Base-by-base conservation (phyloP, 257 asterid genomes). In the Misopates orontium region DNA sequence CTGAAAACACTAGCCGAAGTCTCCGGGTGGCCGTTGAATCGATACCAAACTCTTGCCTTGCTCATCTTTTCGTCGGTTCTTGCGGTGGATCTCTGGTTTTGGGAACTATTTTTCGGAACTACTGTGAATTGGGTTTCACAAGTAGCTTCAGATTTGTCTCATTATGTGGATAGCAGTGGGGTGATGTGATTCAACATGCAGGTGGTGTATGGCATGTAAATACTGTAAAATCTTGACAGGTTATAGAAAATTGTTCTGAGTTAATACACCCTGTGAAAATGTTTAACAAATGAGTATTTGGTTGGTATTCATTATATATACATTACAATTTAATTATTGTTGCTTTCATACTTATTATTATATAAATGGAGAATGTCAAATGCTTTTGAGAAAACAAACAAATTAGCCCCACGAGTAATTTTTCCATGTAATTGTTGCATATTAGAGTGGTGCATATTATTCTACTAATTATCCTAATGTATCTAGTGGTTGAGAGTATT, bases 1-100 rank as follows among this genome's bases (percentile, higher is more conserved):
- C 66, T 90, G 65, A 79, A 68, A 72, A 81, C 72, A 24, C 62
- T 93, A 69, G 97, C 95, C 2, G 72, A 83, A 53, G 53, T 77
- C 28, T 70, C 64, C 12, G 89, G 95, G n/a, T 94, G 97, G 96
- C 97, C 90, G 5, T 71, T 94, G 47, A 85, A 90, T 71, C 71
- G 96, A 17, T 88, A 90, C 75, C 95, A 94, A 59, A 90, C 99
- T 17, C 82, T 94, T 22, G 96, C 97, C 10, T 67, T 94, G 80
- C 90, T 94, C 59, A 78, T 94, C 59, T 82, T 94, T 73, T 90
- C 97, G 50, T 88, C 96, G 1, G 85, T 94, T 32, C 88, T 90
- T 70, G 99, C 99, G 4, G 51, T 94, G 77, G 99, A 88, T 79
- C 95, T 94, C 71, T 84, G 80, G 89, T 90, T 90, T 67, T 94